A percentile compares a stretch with the other conserved stretches of the same genome.
Evolutionary conservation across 768 basidiomycete species (phyloP).

Genomic region (Calocybe gangraenosa): DNA sequence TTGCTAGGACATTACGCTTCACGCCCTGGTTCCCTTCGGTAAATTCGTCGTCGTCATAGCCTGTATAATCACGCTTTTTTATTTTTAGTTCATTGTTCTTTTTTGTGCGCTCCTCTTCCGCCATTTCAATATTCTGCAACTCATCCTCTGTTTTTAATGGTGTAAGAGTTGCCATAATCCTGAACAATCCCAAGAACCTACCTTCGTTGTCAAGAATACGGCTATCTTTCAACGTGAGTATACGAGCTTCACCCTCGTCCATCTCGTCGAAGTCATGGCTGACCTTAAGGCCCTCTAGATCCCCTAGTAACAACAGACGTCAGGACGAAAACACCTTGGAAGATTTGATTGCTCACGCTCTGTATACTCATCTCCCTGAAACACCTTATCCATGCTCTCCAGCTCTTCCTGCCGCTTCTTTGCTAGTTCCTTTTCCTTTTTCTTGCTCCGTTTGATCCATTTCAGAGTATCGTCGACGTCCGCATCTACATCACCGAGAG

Average conservation of each 20-base stretch:
- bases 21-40: conserved; percentile 66
- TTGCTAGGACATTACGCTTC: conserved; percentile 80
- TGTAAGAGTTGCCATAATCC: conserved; percentile 3
- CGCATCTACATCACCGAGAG: conserved; percentile 83
- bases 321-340: neutral
- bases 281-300: conserved; percentile 92
- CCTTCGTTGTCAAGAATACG: conserved; percentile 95
- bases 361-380: conserved; percentile 72
- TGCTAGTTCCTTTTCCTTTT: conserved; percentile 85
- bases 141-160: conserved; percentile 75
- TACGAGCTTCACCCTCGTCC: conserved; percentile 90
- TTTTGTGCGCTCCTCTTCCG: conserved; percentile 77
- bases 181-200: conserved; percentile 23
- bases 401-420: conserved; percentile 78
- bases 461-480: conserved; percentile 75
- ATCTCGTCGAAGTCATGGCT: conserved; percentile 90
- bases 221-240: conserved; percentile 95
- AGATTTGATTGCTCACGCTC: conserved; percentile 58
- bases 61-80: conserved; percentile 86
- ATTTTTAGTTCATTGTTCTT: conserved; percentile 83
- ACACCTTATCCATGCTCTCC: conserved; percentile 77
- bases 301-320: conserved; percentile 44
- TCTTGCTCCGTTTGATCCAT: conserved; percentile 92
- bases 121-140: conserved; percentile 93
- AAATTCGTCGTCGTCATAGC: conserved; percentile 97